Base-by-base conservation (phyloP, 352 stramenopile genomes). In the Pythium apleroticum region DNA sequence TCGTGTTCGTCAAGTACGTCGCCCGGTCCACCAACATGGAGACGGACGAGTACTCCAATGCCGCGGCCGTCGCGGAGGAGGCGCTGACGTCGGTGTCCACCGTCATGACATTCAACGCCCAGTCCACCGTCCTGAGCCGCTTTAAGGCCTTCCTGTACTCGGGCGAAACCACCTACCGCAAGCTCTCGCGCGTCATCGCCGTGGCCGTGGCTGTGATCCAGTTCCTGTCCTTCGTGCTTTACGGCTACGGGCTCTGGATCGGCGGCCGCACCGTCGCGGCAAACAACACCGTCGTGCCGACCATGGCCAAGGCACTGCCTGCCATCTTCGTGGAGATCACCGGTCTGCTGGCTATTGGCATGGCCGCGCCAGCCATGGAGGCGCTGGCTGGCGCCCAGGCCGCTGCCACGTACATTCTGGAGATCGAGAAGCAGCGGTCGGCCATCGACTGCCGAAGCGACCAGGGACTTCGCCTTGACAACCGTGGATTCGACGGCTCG, bases 11-110 rank as follows among this genome's bases (percentile, higher is more conserved):
- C 15, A 56, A 66, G 15, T 69, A 63, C 17, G 52, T 71, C n/a
- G 58, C 73, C 41, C 62, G 63, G 22, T 60, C 73, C n/a, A 66
- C 56, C 39, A 75, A 63, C 52, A 56, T 56, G 63, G 66, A 58
- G 60, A 75, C 64, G 8, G 70, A 74, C 14, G 73, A 77, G 27
- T 80, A 80, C 53, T 75, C 74, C 2, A 66, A 68, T 31, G 71
- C 76, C n/a, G 72, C 71, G 1, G 73, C 63, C 1, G 41, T 84
- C 27, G 76, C 76, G 17, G 74, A 84, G 50, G 76, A 84, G 46
- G 52, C 71, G 8, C 72, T 84, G n/a, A 66, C 63, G 0, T 69
- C 67, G 19, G 76, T 84, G n/a, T 67, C 71, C 37, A 84, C 76
- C 0, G 68, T 82, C 39, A 69, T 69, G 49, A 60, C 60, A 2